Percentiles rank a stretch among this genome's conserved stretches.
Evolutionary conservation across 331 rosid genomes (phyloP).

Genomic region (Malus hybrid): DNA sequence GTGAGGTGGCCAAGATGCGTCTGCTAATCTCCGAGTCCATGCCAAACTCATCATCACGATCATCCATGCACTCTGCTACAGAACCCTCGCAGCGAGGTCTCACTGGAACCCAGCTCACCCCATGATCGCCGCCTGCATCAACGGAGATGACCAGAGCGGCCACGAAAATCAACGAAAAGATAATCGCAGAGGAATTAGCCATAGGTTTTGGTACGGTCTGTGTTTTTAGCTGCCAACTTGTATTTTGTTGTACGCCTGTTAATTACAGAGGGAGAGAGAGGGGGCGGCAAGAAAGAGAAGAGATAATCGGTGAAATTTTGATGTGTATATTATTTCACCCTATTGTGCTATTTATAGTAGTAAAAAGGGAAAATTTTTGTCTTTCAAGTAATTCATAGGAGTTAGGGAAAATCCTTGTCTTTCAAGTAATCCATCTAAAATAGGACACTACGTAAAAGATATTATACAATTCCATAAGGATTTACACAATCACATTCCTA

Average conservation of each 20-base stretch:
- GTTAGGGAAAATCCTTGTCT: too few species aligned
- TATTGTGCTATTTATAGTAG: too few species aligned
- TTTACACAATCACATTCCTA: too few species aligned
- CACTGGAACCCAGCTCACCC: slow-evolving; percentile 32
- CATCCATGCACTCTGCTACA: slow-evolving; percentile 58
- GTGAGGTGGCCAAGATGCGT: slow-evolving; percentile 68
- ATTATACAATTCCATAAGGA: too few species aligned
- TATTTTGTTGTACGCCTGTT: slow-evolving; percentile 4
- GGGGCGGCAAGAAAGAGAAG: neutral
- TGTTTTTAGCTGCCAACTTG: slow-evolving; percentile 20
- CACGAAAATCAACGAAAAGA: slow-evolving; percentile 17
- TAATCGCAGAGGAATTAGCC: slow-evolving; percentile 26
- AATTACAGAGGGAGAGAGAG: too few species aligned
- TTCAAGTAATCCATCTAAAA: too few species aligned
- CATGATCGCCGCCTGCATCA: slow-evolving; percentile 15
- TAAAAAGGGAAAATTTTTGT: too few species aligned
- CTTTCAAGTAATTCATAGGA: too few species aligned
- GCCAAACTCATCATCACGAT: slow-evolving; percentile 26
- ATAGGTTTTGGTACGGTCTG: slow-evolving; percentile 18
- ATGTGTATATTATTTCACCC: too few species aligned
- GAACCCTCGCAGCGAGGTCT: slow-evolving; percentile 43
- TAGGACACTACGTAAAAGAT: too few species aligned
- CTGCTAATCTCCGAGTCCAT: slow-evolving; percentile 52
- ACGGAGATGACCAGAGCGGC: slow-evolving; percentile 9
- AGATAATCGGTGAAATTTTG: neutral